Base-by-base conservation (phyloP, 768 basidiomycete genomes). In the Phylloporus scabripes region DNA sequence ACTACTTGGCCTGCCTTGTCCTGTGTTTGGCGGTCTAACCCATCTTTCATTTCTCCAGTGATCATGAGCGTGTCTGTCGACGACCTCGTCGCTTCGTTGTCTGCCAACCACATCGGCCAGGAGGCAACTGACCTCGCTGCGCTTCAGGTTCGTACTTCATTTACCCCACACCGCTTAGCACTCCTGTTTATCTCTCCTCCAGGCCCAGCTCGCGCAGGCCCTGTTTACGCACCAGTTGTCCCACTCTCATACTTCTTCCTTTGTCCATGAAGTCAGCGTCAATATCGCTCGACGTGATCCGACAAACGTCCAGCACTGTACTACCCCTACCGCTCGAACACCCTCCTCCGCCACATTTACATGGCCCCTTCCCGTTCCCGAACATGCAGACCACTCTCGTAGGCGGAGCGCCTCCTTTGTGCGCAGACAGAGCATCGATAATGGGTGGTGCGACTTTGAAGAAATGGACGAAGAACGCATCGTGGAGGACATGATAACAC, bases 91-190 rank as follows among this genome's bases (percentile, higher is more conserved):
- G 68, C 75, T 18, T 76, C 75, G 10, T 54, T 77, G 57, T 68
- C 64, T 37, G 57, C 70, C 2, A 74, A 68, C 60, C 76, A 77
- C 69, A 75, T 77, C 60, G 75, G 75, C 51, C 77, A 77, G 55
- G 76, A 77, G 56, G 74, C 75, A n/a, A 67, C 71, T 12, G 77
- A 77, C 64, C 67, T 77, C 51, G 73, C 73, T 41, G 62, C 70
- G 21, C 69, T 77, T 12, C 74, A 78, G 70, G 76, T 77, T 56
- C 21, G 51, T 45, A 12, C 29, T 42, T 47, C 46, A 50, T 50
- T 47, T 57, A 51, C 50, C 54, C 58, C 51, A 18, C 56, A 62
- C 20, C 24, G 38, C 56, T 37, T 47, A 14, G n/a, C 39, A 36
- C 28, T 38, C n/a, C 15, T 37, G 50, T 55, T 53, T 58, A 60